phyloP scores from a whole-genome alignment of 2,329 filamentous ascomycete species.

The Monosporascus cannonballus region DNA sequence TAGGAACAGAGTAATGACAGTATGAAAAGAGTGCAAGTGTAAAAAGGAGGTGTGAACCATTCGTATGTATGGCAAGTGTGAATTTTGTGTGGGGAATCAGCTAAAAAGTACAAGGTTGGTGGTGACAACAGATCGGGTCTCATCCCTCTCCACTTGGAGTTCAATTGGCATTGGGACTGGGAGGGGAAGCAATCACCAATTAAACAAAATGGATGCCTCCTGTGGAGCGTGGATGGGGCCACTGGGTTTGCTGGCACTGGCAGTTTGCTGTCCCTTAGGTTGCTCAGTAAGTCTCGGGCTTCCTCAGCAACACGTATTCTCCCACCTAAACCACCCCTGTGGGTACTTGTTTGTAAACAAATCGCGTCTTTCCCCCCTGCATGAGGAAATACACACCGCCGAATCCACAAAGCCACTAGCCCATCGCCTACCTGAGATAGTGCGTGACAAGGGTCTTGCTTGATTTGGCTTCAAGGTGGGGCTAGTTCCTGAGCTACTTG shows the following conservation, averaged over 20 bases:
- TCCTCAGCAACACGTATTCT: not conserved
- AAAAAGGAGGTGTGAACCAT: constrained; percentile 21
- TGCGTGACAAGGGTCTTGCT: constrained; percentile 14
- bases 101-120: too few relatives aligned
- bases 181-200: too few relatives aligned
- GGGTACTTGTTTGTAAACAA: constrained; percentile 9
- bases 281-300: not conserved
- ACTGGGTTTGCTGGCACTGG: not conserved
- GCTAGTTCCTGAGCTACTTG: not conserved
- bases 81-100: not conserved
- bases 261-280: not conserved
- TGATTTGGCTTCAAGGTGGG: constrained; percentile 2
- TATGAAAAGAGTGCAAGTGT: constrained; percentile 6
- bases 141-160: too few relatives aligned
- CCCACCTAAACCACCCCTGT: not conserved
- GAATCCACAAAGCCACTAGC: constrained; percentile 1
- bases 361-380: not conserved
- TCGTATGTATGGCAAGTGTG: not conserved
- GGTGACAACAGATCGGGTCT: too few relatives aligned
- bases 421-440: constrained; percentile 16
- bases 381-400: not conserved
- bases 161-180: too few relatives aligned
- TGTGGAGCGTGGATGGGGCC: not conserved
- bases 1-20: constrained; percentile 2
- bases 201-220: too few relatives aligned